These are phyloP conservation scores for Colletotrichum ledebouriae DNA, from an alignment of 2,329 filamentous ascomycete species.

Conservation along the genomic window DNA sequence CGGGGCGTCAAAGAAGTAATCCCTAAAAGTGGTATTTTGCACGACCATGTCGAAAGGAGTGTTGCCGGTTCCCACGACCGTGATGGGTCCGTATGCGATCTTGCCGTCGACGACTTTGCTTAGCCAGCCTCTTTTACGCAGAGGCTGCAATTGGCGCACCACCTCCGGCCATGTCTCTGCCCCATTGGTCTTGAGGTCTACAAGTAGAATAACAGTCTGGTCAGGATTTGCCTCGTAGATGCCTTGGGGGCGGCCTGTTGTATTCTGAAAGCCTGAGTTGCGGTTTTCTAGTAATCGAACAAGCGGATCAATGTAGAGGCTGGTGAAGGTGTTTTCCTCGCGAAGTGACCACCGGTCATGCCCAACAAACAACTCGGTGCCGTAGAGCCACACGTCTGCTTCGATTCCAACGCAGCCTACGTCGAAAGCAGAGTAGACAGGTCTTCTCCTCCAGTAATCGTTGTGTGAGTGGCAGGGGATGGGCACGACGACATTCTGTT, in stretches of 20 bases:
- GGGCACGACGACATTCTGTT: conserved; percentile 55
- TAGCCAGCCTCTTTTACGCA: conserved; percentile 71
- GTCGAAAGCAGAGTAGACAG: conserved; percentile 72
- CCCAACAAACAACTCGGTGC: conserved; percentile 70
- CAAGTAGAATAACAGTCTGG: conserved; percentile 71
- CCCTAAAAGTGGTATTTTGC: conserved; percentile 66
- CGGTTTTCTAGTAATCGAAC: conserved; percentile 69
- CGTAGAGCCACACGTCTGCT: conserved; percentile 76
- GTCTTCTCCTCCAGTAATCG: conserved; percentile 76
- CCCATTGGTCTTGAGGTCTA: conserved; percentile 77
- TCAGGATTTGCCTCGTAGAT: conserved; percentile 67
- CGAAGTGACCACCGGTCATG: conserved; percentile 70
- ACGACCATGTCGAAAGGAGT: conserved; percentile 69
- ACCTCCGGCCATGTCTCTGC: conserved; percentile 66
- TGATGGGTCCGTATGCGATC: conserved; percentile 70
- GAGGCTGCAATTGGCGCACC: conserved; percentile 67
- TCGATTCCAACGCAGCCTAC: conserved; percentile 75
- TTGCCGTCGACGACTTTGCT: conserved; percentile 64
- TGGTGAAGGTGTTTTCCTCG: conserved; percentile 68
- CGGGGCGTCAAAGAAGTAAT: conserved; percentile 77
- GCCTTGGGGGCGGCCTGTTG: conserved; percentile 57
- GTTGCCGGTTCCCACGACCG: conserved; percentile 77
- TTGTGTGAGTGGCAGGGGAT: conserved; percentile 77
- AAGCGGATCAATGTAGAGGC: conserved; percentile 75
- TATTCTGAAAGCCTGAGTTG: conserved; percentile 59